Percentiles rank a stretch among this genome's conserved stretches.
Evolutionary conservation across 192 early-diverging fungal genomes (phyloP).

Genomic region (Coemansia sp.): DNA sequence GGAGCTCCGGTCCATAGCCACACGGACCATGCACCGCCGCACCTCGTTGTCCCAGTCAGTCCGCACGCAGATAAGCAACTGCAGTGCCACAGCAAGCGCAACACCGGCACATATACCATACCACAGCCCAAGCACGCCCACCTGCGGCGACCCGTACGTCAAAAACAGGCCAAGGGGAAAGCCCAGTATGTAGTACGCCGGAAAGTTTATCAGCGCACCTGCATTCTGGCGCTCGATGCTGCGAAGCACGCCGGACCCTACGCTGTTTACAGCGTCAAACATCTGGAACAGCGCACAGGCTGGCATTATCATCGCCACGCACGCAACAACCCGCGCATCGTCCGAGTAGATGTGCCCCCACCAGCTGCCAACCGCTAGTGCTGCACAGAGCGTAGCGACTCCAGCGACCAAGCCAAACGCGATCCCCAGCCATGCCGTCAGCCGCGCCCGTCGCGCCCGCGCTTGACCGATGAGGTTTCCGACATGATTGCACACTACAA

Average conservation of each 20-base stretch:
- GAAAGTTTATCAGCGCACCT: constrained; percentile 56
- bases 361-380: constrained; percentile 30
- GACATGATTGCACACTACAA: constrained; percentile 56
- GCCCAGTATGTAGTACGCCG: constrained; percentile 57
- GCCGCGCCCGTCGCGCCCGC: constrained; percentile 34
- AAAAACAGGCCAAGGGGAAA: constrained; percentile 58
- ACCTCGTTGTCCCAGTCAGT: constrained; percentile 40
- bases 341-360: constrained; percentile 62
- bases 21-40: constrained; percentile 32
- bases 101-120: constrained; percentile 43
- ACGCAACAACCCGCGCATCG: constrained; percentile 63
- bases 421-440: constrained; percentile 39
- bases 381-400: constrained; percentile 18
- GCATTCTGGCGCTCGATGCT: constrained; percentile 55
- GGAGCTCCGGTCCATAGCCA: constrained; percentile 27
- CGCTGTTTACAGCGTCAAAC: constrained; percentile 59
- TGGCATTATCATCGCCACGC: constrained; percentile 76
- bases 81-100: constrained; percentile 28
- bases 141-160: constrained; percentile 41
- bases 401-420: constrained; percentile 13
- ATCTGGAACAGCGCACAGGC: constrained; percentile 74
- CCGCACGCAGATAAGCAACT: constrained; percentile 29
- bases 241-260: constrained; percentile 59
- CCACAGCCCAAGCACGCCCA: constrained; percentile 53
- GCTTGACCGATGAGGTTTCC: constrained; percentile 55